Conservation (phyloP, 2,329 filamentous ascomycete species). For the Pseudocercospora pini-densiflorae region DNA sequence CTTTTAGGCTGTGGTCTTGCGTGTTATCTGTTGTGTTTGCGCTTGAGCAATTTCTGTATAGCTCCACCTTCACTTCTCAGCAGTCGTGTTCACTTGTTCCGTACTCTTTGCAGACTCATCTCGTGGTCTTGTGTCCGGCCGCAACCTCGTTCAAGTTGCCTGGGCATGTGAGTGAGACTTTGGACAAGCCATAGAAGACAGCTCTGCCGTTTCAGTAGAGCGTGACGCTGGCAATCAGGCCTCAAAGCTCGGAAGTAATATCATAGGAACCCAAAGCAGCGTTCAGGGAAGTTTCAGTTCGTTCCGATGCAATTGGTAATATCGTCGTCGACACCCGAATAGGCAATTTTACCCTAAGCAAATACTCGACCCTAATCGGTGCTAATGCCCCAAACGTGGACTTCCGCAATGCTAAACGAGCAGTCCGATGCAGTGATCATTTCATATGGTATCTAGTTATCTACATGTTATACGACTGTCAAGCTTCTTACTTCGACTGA, state of each 20-base stretch:
- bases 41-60: not conserved
- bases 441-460: not conserved
- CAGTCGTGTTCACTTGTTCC: no score
- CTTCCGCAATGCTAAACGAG: not conserved
- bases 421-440: not conserved
- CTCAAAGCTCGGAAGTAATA: no score
- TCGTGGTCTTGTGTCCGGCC: no score
- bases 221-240: no score
- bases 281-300: not conserved
- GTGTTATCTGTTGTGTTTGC: not conserved
- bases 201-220: no score
- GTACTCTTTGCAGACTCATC: no score
- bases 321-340: not conserved
- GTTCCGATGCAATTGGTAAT: not conserved
- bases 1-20: constrained; percentile 33
- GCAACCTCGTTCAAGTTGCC: no score
- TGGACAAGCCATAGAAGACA: no score
- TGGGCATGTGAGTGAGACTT: no score
- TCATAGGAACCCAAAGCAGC: no score
- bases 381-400: not conserved
- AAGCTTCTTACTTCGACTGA: constrained; percentile 2
- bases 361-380: not conserved
- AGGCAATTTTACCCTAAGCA: not conserved
- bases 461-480: not conserved
- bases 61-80: no score